phyloP scores from a whole-genome alignment of 164 flowering plant genomes.

The Chloranthus sessilifolius region DNA sequence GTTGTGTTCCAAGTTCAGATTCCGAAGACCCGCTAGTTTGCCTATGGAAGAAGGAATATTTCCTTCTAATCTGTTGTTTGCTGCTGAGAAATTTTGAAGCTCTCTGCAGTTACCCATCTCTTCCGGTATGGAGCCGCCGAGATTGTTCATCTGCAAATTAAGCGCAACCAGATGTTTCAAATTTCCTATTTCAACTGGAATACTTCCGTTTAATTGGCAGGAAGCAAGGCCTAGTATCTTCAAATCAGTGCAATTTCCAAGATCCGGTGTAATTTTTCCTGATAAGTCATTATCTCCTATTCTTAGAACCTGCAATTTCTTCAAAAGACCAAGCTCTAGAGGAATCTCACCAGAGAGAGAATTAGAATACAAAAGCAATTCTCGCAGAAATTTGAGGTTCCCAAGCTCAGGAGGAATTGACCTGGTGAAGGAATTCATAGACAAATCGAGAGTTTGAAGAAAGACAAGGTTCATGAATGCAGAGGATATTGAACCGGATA shows the following conservation, averaged over 20 bases:
- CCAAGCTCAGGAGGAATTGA: conserved; percentile 64
- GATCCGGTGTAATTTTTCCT: conserved; percentile 39
- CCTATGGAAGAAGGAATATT: conserved; percentile 58
- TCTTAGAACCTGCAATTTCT: conserved; percentile 61
- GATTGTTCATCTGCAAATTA: conserved; percentile 64
- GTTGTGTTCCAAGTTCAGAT: conserved; percentile 76
- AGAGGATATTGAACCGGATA: conserved; percentile 54
- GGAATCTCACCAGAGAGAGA: conserved; percentile 67
- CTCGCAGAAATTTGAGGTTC: conserved; percentile 45
- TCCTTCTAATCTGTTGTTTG: conserved; percentile 69
- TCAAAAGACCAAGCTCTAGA: conserved; percentile 51
- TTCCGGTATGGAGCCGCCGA: conserved; percentile 55
- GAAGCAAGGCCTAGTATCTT: conserved; percentile 60
- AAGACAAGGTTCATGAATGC: conserved; percentile 45
- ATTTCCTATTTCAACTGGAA: conserved; percentile 67
- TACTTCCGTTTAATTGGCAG: conserved; percentile 66
- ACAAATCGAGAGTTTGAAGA: conserved; percentile 59
- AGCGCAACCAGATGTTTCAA: conserved; percentile 56
- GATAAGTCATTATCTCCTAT: conserved; percentile 64
- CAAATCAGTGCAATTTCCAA: conserved; percentile 62
- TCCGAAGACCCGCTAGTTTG: conserved; percentile 36
- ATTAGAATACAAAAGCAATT: conserved; percentile 63
- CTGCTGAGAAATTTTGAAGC: conserved; percentile 59
- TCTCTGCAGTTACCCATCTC: conserved; percentile 44
- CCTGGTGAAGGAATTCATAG: conserved; percentile 61